These are phyloP conservation scores for Kalmanozyma brasiliensis DNA, from an alignment of 1,284 basidiomycete genomes.

Conservation along the genomic window DNA sequence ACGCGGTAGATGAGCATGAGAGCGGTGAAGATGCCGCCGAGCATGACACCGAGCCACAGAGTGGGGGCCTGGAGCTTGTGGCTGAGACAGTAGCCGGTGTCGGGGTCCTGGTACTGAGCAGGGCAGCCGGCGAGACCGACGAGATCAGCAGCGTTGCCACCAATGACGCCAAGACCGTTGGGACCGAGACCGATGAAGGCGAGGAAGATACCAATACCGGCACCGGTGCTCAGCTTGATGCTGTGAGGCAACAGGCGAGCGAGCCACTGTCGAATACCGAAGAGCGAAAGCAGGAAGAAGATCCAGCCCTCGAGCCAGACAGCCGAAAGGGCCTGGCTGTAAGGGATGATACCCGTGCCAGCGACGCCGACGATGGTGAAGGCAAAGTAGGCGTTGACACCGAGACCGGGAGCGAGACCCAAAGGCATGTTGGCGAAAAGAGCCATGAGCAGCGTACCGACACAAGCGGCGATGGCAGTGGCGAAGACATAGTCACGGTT, in stretches of 20 bases:
- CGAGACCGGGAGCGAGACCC: conserved; percentile 72
- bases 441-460: conserved; percentile 84
- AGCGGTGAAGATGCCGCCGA: conserved; percentile 76
- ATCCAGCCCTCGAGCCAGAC: conserved; percentile 80
- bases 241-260: conserved; percentile 88
- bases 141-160: conserved; percentile 78
- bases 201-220: conserved; percentile 83
- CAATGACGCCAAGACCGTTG: conserved; percentile 80
- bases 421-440: conserved; percentile 84
- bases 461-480: conserved; percentile 80
- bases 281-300: conserved; percentile 82
- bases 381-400: conserved; percentile 86
- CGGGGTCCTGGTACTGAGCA: conserved; percentile 56
- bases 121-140: conserved; percentile 83
- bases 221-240: conserved; percentile 82
- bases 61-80: conserved; percentile 79
- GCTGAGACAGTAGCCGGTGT: conserved; percentile 74
- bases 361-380: conserved; percentile 88
- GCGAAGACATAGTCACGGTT: conserved; percentile 68
- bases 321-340: conserved; percentile 83
- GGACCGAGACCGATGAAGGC: conserved; percentile 72
- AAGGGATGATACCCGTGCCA: conserved; percentile 79
- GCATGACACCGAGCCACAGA: conserved; percentile 88
- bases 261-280: conserved; percentile 90
- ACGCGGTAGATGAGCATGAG: conserved; percentile 83